These are phyloP conservation scores for Trichoderma sp. DNA, from an alignment of 2,329 filamentous ascomycete genomes.

Conservation along the genomic window DNA sequence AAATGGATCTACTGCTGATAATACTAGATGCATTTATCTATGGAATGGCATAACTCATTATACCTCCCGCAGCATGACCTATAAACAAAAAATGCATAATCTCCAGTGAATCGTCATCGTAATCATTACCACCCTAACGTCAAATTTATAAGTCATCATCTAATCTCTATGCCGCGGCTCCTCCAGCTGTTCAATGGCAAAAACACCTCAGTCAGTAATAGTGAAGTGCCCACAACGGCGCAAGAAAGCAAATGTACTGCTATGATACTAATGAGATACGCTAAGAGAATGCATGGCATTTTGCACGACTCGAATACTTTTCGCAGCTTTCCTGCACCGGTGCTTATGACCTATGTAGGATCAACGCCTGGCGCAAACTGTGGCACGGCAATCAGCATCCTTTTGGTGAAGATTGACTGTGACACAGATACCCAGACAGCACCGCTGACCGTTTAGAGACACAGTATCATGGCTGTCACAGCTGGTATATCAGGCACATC, in stretches of 20 bases:
- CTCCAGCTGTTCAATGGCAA: not conserved
- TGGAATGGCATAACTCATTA: no score
- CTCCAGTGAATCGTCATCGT: no score
- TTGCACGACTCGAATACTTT: not conserved
- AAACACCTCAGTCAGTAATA: not conserved
- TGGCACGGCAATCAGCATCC: not conserved
- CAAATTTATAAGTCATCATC: not conserved
- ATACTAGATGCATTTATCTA: not conserved
- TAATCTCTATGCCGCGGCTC: not conserved
- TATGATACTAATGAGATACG: not conserved
- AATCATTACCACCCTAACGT: not conserved
- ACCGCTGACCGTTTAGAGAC: not conserved
- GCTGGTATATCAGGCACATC: not conserved
- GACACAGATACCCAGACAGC: slow-evolving; percentile 6
- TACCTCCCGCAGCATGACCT: no score
- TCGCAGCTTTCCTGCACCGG: not conserved
- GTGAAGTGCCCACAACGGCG: not conserved
- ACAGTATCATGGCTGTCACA: not conserved
- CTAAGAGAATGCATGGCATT: not conserved
- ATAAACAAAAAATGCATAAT: not conserved
- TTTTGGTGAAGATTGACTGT: not conserved
- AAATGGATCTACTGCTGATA: not conserved
- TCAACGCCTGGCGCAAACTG: not conserved
- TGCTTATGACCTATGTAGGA: not conserved
- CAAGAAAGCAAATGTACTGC: not conserved